A percentile compares a stretch with the other conserved stretches of the same genome.
These are phyloP conservation scores for Pseudisothecium myosuroides DNA, from an alignment of 225 moss, liverwort and hornwort species.

Conservation along the genomic window DNA sequence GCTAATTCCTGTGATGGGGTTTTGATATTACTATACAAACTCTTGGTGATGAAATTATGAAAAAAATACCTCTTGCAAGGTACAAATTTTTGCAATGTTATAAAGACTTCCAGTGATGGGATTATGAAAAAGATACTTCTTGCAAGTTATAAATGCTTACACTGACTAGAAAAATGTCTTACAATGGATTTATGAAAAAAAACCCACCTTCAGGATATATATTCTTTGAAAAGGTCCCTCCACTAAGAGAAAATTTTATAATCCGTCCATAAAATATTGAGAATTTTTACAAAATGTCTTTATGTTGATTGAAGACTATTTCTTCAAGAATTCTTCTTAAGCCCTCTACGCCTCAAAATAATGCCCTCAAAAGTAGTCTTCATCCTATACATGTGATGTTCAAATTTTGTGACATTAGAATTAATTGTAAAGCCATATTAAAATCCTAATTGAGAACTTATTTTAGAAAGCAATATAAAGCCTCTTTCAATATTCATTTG, in stretches of 20 bases:
- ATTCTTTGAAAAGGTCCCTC: not conserved
- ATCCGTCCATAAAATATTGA: not conserved
- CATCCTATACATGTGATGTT: not conserved
- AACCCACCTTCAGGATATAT: not conserved
- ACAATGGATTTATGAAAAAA: not conserved
- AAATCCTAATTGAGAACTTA: accelerated
- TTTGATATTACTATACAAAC: not conserved
- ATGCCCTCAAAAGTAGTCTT: accelerated
- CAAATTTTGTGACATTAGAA: not conserved
- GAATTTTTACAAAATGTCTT: not conserved
- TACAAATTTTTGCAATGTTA: not conserved
- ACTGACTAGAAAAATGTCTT: not conserved
- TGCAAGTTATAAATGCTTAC: not conserved
- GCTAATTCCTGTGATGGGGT: accelerated
- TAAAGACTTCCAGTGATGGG: not conserved
- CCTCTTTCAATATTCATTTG: not conserved
- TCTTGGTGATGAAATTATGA: not conserved
- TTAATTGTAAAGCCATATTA: not conserved
- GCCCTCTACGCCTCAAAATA: too few species aligned
- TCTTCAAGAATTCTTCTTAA: not conserved
- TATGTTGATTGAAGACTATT: not conserved
- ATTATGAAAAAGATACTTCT: not conserved
- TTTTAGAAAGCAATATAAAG: not conserved
- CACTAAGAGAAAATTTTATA: not conserved
- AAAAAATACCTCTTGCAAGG: not conserved